Base-by-base conservation (phyloP, 768 basidiomycete species). In the Leccinum variicolor region DNA sequence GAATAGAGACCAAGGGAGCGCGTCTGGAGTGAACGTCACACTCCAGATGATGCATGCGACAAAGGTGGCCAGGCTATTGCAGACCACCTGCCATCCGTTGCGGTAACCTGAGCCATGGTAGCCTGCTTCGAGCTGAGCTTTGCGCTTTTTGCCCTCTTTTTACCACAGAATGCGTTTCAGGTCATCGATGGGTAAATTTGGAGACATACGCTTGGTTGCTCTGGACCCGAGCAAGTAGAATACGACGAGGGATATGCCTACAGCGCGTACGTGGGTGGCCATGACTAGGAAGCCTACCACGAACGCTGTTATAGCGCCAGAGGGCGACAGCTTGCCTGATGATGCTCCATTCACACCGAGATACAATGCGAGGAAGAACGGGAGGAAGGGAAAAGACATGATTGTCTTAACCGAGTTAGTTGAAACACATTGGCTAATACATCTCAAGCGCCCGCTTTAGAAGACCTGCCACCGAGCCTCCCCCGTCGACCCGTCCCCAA, bases 171-270 rank as follows among this genome's bases (percentile, higher is more conserved):
- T 17, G 17, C 19, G 50, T 64, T 33, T 13, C 58, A 64, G 26
- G 5, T n/a, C 25, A 19, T 29, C 6, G 17, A 2, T 8, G 15
- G 0, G 23, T 28, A 8, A 17, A 53, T 17, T 33, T 8, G 25
- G 25, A 8, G 29, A 77, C 84, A 64, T 64, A 84, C 85, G 80
- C 73, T 93, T 94, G 3, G 95, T 97, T 0, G 94, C 94, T 49
- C 83, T 81, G 59, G 89, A 90, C 4, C 87, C 94, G 0, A 84
- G 65, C 29, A 94, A 74, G 71, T 97, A 95, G 70, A 95, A 90
- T 0, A 81, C 82, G 56, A 93, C 79, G 56, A 94, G 76, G 1
- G 84, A 75, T 11, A 81, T 71, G 15, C 87, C 89, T 65, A 91
- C 87, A 0, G 82, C 80, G 45, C 80, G 77, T 36, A 86, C 76